Evolutionary conservation across 768 basidiomycete species (phyloP).

Genomic region (Chalciporus piperatus): DNA sequence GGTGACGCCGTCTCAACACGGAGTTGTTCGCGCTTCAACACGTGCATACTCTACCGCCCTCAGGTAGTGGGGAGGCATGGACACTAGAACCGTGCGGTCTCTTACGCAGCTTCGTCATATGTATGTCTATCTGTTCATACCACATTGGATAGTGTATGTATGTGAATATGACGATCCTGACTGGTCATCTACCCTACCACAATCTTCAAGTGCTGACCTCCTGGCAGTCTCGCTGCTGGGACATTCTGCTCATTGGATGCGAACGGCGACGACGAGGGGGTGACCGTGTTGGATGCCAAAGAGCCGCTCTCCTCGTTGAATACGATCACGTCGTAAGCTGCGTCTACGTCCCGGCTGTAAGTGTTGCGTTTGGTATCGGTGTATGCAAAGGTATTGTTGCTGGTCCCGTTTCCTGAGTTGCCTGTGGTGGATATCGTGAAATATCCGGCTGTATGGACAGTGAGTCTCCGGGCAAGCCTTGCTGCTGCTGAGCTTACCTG

Average conservation of each 20-base stretch:
- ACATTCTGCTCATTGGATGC: not conserved
- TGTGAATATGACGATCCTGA: not conserved
- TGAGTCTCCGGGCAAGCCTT: not conserved
- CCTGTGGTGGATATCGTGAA: slow-evolving; percentile 43
- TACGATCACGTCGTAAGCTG: slow-evolving; percentile 59
- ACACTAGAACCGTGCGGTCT: not conserved
- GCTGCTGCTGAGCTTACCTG: slow-evolving; percentile 39
- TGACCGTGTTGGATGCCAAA: slow-evolving; percentile 28
- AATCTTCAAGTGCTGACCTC: slow-evolving; percentile 20
- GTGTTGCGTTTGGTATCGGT: slow-evolving; percentile 59
- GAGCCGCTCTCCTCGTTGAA: slow-evolving; percentile 56
- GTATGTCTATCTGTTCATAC: slow-evolving; percentile 10
- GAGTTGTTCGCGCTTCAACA: slow-evolving; percentile 41
- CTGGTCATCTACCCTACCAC: not conserved
- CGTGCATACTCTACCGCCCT: slow-evolving; percentile 22
- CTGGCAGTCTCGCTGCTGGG: slow-evolving; percentile 35
- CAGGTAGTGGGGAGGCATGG: slow-evolving; percentile 11
- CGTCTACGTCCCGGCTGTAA: slow-evolving; percentile 57
- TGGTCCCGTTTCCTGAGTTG: slow-evolving; percentile 66
- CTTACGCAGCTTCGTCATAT: slow-evolving; percentile 1
- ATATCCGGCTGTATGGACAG: slow-evolving; percentile 42
- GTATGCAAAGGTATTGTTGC: slow-evolving; percentile 65
- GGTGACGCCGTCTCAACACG: slow-evolving; percentile 37
- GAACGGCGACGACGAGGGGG: slow-evolving; percentile 9
- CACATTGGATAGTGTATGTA: not conserved